phyloP scores from a whole-genome alignment of 495 filamentous ascomycete genomes.

The Penicillium riverlandense region DNA sequence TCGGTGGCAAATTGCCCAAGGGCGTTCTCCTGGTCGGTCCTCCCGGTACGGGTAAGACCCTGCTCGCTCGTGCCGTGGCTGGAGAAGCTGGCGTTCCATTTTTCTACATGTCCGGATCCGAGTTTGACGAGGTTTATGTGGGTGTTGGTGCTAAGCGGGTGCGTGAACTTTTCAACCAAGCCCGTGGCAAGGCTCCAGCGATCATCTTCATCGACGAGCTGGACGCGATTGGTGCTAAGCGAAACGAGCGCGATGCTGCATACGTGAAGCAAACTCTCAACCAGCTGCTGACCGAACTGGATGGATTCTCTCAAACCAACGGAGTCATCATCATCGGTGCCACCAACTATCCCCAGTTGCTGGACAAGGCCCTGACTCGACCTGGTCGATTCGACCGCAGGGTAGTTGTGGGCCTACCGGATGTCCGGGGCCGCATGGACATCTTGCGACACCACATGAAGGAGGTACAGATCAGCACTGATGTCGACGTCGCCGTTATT shows the following conservation, averaged over 20 bases:
- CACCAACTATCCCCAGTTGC: slow-evolving; percentile 88
- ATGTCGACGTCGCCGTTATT: slow-evolving; percentile 75
- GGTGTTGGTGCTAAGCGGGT: slow-evolving; percentile 97
- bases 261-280: slow-evolving; percentile 97
- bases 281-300: slow-evolving; percentile 94
- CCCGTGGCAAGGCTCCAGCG: slow-evolving; percentile 81
- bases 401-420: slow-evolving; percentile 79
- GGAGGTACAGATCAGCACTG: slow-evolving; percentile 66
- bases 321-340: slow-evolving; percentile 93
- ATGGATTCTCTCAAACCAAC: slow-evolving; percentile 90
- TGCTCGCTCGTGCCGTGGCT: slow-evolving; percentile 90
- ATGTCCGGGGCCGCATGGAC: slow-evolving; percentile 88
- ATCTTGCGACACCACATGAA: slow-evolving; percentile 91
- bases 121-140: slow-evolving; percentile 98
- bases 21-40: slow-evolving; percentile 93
- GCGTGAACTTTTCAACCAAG: slow-evolving; percentile 85
- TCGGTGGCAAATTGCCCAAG: slow-evolving; percentile 94
- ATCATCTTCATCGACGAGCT: slow-evolving; percentile 99
- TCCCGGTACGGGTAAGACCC: slow-evolving; percentile 96
- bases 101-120: slow-evolving; percentile 99
- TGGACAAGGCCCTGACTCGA: slow-evolving; percentile 91
- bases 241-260: slow-evolving; percentile 88
- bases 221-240: slow-evolving; percentile 90
- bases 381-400: slow-evolving; percentile 95
- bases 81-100: slow-evolving; percentile 97